A percentile compares a stretch with the other conserved stretches of the same genome.
These are phyloP conservation scores for Entonaema liquescens DNA, from an alignment of 495 filamentous ascomycete genomes.

Conservation along the genomic window DNA sequence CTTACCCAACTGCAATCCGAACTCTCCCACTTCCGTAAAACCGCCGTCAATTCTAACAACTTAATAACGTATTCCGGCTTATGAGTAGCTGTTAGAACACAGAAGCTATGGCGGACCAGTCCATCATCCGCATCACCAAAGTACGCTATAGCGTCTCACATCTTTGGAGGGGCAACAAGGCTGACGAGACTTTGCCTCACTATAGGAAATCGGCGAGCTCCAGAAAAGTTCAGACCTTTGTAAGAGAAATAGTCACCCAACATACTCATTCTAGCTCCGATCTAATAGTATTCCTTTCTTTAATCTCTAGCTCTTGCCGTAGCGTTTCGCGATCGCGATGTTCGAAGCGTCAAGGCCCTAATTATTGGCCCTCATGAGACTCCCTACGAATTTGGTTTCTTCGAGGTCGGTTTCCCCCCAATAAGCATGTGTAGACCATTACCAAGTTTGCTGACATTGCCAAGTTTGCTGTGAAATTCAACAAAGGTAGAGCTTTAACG, in stretches of 20 bases:
- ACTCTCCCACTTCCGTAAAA: not conserved
- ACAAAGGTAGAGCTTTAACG: conserved; percentile 61
- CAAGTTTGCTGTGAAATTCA: conserved; percentile 73
- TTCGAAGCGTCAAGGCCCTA: conserved; percentile 86
- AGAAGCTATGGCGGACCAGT: conserved; percentile 77
- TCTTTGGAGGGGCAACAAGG: conserved; percentile 44
- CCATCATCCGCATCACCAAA: conserved; percentile 84
- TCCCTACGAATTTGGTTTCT: conserved; percentile 97
- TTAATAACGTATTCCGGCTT: conserved; percentile 5
- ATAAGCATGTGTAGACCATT: conserved; percentile 6
- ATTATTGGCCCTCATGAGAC: conserved; percentile 95
- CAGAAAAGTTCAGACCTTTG: conserved; percentile 83
- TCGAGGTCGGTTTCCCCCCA: conserved; percentile 70
- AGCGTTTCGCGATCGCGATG: conserved; percentile 83
- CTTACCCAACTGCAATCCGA: conserved; percentile 4
- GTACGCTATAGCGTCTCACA: conserved; percentile 53
- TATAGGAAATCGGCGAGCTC: conserved; percentile 82
- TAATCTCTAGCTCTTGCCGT: conserved; percentile 76
- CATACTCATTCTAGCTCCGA: conserved; percentile 15
- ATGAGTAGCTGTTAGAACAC: conserved; percentile 24
- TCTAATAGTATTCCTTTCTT: conserved; percentile 7
- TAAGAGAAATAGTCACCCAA: conserved; percentile 52
- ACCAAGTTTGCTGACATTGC: conserved; percentile 60
- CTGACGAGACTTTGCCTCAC: conserved; percentile 48
- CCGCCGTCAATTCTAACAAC: not conserved